Evolutionary conservation across 495 filamentous ascomycete species (phyloP).

Genomic region (Neurospora hispaniola): DNA sequence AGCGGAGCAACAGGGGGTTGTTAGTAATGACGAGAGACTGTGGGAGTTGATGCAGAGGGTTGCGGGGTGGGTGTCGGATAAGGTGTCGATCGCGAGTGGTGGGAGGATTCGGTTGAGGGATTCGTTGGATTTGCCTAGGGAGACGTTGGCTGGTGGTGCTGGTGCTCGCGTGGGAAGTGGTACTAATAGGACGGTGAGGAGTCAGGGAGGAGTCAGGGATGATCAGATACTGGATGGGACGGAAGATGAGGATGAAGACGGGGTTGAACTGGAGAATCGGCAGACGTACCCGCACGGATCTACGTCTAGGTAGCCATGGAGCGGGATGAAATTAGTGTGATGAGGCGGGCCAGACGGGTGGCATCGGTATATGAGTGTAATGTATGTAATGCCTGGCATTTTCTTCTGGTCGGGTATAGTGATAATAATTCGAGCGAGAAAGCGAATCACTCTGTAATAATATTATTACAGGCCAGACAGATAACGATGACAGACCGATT

Average conservation of each 20-base stretch:
- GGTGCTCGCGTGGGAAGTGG: neutral
- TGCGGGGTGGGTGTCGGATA: conserved; percentile 45
- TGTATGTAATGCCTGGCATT: neutral
- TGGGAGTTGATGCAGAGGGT: conserved; percentile 54
- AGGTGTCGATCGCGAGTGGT: conserved; percentile 35
- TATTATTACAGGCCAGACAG: neutral
- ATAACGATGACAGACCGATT: neutral
- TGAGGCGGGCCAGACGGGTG: neutral
- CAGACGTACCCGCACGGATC: neutral
- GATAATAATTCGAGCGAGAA: neutral
- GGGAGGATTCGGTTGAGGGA: conserved; percentile 38
- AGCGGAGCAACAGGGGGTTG: conserved; percentile 21
- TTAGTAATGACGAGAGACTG: conserved; percentile 49
- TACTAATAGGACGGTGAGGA: neutral
- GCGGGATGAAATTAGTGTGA: neutral
- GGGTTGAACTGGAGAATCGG: conserved; percentile 50
- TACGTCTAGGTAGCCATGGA: neutral
- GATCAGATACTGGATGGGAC: conserved; percentile 52
- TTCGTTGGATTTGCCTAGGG: conserved; percentile 20
- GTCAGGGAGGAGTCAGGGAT: conserved; percentile 12
- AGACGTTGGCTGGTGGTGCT: neutral
- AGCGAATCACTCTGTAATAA: neutral
- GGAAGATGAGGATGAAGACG: conserved; percentile 46
- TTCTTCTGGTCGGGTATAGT: neutral
- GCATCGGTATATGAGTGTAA: neutral